phyloP scores from a whole-genome alignment of 2,329 filamentous ascomycete species.

The Sphaerulina vaccinii region DNA sequence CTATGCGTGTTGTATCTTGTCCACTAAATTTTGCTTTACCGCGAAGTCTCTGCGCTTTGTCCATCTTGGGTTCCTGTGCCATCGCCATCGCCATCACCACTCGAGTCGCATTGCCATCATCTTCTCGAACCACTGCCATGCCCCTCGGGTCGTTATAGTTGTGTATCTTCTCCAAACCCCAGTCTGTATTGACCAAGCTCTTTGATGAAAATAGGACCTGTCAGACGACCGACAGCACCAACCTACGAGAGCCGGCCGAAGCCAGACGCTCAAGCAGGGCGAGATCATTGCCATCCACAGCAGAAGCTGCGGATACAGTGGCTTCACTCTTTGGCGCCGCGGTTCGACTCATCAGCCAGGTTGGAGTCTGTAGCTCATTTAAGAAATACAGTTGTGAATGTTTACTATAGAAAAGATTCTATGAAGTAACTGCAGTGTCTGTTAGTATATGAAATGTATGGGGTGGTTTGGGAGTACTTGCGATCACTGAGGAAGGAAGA shows the following conservation, averaged over 20 bases:
- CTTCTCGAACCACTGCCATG: too few species aligned
- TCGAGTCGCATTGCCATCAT: too few species aligned
- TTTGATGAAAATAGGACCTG: slow-evolving; percentile 37
- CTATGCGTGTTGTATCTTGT: too few species aligned
- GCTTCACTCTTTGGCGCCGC: slow-evolving; percentile 39
- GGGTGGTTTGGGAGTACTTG: slow-evolving; percentile 8
- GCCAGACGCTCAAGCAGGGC: slow-evolving; percentile 34
- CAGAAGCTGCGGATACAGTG: slow-evolving; percentile 26
- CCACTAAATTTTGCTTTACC: too few species aligned
- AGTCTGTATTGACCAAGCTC: slow-evolving; percentile 27
- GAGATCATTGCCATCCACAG: slow-evolving; percentile 38
- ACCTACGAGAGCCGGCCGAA: slow-evolving; percentile 36
- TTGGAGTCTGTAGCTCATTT: slow-evolving; percentile 68
- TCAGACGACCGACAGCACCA: slow-evolving; percentile 38
- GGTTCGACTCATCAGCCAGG: slow-evolving; percentile 38
- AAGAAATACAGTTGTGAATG: slow-evolving; percentile 87
- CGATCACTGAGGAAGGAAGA: slow-evolving; percentile 13
- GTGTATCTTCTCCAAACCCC: slow-evolving; percentile 27
- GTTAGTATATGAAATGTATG: slow-evolving; percentile 14
- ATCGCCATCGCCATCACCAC: too few species aligned
- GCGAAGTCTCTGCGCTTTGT: too few species aligned
- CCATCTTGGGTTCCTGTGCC: too few species aligned
- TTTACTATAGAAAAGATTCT: slow-evolving; percentile 99
- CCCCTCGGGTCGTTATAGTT: too few species aligned
- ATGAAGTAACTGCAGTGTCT: slow-evolving; percentile 29